Evolutionary conservation across 192 early-diverging fungal species (phyloP).

Genomic region (Umbelopsis ramanniana): DNA sequence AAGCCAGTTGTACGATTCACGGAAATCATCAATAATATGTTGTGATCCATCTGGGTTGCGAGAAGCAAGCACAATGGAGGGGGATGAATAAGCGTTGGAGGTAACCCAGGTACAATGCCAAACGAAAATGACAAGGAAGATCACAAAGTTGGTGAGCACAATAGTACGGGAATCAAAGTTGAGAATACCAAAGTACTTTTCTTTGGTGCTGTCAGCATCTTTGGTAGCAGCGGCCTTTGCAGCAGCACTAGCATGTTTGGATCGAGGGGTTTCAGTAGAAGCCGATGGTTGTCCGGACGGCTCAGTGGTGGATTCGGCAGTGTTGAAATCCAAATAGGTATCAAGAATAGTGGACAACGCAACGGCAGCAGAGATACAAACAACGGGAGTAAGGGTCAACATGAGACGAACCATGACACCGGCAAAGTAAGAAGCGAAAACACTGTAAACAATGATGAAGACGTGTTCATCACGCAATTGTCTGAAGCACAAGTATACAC

Average conservation of each 20-base stretch:
- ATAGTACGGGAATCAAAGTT: conserved; percentile 57
- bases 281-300: conserved; percentile 11
- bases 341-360: conserved; percentile 89
- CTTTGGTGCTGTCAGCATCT: neutral
- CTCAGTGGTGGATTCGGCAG: neutral
- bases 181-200: conserved; percentile 47
- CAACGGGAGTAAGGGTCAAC: conserved; percentile 96
- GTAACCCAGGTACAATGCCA: conserved; percentile 99
- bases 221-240: neutral
- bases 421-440: conserved; percentile 99
- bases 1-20: conserved; percentile 99
- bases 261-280: conserved; percentile 1
- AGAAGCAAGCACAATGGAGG: conserved; percentile 96
- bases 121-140: conserved; percentile 84
- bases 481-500: conserved; percentile 96
- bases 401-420: conserved; percentile 99
- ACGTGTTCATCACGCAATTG: conserved; percentile 96
- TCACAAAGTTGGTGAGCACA: conserved; percentile 67
- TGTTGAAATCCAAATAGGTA: conserved; percentile 68
- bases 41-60: conserved; percentile 86
- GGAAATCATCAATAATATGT: conserved; percentile 98
- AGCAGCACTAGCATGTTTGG: neutral
- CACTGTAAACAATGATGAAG: conserved; percentile 96
- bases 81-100: conserved; percentile 96
- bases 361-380: conserved; percentile 93